These are phyloP conservation scores for Erysimum cheiri DNA, from an alignment of 441 rosid species.

Conservation along the genomic window DNA sequence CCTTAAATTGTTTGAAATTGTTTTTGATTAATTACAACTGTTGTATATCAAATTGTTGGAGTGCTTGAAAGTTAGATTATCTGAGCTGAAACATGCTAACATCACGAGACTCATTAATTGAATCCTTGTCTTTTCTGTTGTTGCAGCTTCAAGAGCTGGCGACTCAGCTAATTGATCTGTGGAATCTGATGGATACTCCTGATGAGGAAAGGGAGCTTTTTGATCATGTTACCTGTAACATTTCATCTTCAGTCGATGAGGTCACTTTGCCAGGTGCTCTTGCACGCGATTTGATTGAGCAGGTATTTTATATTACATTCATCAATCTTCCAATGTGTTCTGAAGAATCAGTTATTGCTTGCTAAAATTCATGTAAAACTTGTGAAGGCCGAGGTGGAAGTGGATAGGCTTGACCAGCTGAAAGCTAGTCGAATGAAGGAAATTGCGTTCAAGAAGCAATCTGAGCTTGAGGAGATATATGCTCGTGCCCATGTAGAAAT, in stretches of 20 bases:
- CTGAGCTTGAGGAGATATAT: slow-evolving; percentile 91
- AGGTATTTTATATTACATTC: slow-evolving; percentile 55
- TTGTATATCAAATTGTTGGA: background rate
- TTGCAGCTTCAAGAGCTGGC: slow-evolving; percentile 93
- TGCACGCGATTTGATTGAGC: slow-evolving; percentile 86
- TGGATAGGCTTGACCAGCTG: slow-evolving; percentile 90
- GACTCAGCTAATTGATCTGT: slow-evolving; percentile 80
- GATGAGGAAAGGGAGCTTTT: slow-evolving; percentile 82
- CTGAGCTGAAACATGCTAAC: slow-evolving; percentile 17
- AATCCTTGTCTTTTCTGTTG: background rate
- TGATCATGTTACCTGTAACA: slow-evolving; percentile 88
- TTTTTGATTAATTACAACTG: background rate
- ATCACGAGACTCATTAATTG: background rate
- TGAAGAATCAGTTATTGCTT: slow-evolving; percentile 31
- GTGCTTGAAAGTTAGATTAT: background rate
- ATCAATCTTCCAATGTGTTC: background rate
- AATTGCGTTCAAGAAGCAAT: slow-evolving; percentile 86
- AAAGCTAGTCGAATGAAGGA: slow-evolving; percentile 97
- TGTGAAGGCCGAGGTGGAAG: slow-evolving; percentile 87
- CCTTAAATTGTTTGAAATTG: background rate
- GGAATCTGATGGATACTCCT: slow-evolving; percentile 98
- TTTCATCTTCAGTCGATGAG: slow-evolving; percentile 85
- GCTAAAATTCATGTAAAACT: slow-evolving; percentile 13
- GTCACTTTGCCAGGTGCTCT: slow-evolving; percentile 89
- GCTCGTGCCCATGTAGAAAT: slow-evolving; percentile 81